phyloP scores from a whole-genome alignment of 2,329 filamentous ascomycete species.

The Daldinia sp. region DNA sequence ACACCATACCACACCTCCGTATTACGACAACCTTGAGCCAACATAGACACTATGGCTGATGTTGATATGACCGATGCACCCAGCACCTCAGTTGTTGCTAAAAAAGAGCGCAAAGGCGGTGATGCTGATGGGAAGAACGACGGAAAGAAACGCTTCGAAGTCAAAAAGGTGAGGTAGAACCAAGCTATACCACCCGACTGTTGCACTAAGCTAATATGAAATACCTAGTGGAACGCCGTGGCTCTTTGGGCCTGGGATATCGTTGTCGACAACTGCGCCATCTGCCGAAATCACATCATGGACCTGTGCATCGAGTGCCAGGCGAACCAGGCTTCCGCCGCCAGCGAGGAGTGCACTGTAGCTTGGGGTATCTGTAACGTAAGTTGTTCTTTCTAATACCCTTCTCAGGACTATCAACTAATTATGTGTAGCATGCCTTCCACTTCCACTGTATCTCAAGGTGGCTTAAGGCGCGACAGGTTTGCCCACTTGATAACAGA shows the following conservation, averaged over 20 bases:
- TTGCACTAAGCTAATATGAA: constrained; percentile 31
- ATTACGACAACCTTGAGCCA: neutral
- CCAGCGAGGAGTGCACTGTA: constrained; percentile 97
- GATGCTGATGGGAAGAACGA: constrained; percentile 68
- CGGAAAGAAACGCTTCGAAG: constrained; percentile 94
- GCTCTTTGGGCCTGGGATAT: constrained; percentile 99
- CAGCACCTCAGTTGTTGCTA: constrained; percentile 62
- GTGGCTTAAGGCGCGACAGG: constrained; percentile 99
- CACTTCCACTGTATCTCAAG: constrained; percentile 99
- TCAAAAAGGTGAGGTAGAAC: constrained; percentile 83
- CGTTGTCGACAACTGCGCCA: constrained; percentile 98
- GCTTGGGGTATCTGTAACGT: constrained; percentile 99
- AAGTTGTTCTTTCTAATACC: constrained; percentile 56
- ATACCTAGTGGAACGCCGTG: constrained; percentile 91
- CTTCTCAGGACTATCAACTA: constrained; percentile 47
- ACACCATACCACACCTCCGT: neutral
- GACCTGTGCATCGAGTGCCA: constrained; percentile 99
- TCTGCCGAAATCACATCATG: constrained; percentile 99
- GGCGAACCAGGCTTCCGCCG: constrained; percentile 96
- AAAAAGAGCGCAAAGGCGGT: constrained; percentile 62
- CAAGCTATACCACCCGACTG: neutral
- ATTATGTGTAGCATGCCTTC: constrained; percentile 85
- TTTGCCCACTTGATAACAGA: constrained; percentile 95
- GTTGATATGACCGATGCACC: constrained; percentile 95
- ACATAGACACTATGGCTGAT: constrained; percentile 80